These are phyloP conservation scores for Diaporthe australafricana DNA, from an alignment of 2,329 filamentous ascomycete genomes.

Conservation along the genomic window DNA sequence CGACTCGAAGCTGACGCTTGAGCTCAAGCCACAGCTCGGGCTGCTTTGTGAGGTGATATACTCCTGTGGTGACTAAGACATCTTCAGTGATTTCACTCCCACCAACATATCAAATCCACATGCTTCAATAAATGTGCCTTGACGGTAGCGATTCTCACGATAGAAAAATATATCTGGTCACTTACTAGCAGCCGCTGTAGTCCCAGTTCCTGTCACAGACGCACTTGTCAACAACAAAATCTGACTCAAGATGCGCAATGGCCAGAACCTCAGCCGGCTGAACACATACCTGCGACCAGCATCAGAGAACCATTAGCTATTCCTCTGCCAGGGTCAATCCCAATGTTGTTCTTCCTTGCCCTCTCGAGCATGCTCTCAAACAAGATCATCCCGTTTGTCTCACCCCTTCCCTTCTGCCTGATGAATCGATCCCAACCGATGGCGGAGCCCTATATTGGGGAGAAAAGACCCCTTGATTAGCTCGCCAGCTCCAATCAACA, in stretches of 20 bases:
- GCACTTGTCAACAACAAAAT: background rate
- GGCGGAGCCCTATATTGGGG: background rate
- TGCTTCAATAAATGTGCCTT: too few relatives aligned
- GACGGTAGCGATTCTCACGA: too few relatives aligned
- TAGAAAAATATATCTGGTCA: too few relatives aligned
- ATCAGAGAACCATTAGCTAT: constrained; percentile 8
- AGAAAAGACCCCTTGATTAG: background rate
- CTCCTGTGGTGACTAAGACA: constrained; percentile 15
- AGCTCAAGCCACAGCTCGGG: constrained; percentile 12
- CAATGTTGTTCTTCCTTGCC: background rate
- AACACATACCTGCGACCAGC: constrained; percentile 8
- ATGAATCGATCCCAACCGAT: constrained; percentile 2
- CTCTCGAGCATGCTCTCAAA: constrained; percentile 15
- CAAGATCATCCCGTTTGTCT: constrained; percentile 2
- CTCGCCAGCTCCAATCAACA: background rate
- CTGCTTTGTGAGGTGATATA: constrained; percentile 13
- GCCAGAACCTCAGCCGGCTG: too few relatives aligned
- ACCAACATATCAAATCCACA: too few relatives aligned
- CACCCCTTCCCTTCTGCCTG: background rate
- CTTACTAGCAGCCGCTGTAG: constrained; percentile 14
- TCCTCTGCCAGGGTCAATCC: constrained; percentile 4
- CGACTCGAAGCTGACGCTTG: constrained; percentile 3
- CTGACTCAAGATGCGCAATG: too few relatives aligned
- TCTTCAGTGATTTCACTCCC: too few relatives aligned
- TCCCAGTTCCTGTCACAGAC: background rate